Conservation (phyloP, 2,329 filamentous ascomycete species). For the Exophiala bonariae region DNA sequence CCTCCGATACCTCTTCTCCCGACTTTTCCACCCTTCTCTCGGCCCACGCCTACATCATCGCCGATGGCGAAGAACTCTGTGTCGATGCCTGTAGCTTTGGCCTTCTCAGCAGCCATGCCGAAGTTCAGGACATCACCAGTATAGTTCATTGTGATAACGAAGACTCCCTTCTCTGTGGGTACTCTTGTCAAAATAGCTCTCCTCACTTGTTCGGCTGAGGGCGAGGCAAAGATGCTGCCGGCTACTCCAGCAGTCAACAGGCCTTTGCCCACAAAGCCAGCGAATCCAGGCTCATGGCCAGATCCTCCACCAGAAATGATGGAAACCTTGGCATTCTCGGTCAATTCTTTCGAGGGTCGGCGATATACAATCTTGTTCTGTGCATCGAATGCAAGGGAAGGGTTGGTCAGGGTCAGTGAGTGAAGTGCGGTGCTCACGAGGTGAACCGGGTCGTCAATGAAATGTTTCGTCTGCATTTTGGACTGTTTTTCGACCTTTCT, state of each 20-base stretch:
- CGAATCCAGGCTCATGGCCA: slow-evolving; percentile 87
- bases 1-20: slow-evolving; percentile 88
- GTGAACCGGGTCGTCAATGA: slow-evolving; percentile 47
- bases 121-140: slow-evolving; percentile 90
- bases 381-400: slow-evolving; percentile 73
- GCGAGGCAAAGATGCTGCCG: slow-evolving; percentile 83
- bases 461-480: slow-evolving; percentile 24
- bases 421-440: slow-evolving; percentile 76
- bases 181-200: slow-evolving; percentile 73
- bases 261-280: slow-evolving; percentile 79
- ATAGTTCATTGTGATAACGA: slow-evolving; percentile 93
- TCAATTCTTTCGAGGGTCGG: slow-evolving; percentile 52
- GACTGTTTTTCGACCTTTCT: too few species aligned
- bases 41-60: slow-evolving; percentile 88
- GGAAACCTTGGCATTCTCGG: slow-evolving; percentile 65
- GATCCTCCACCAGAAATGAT: slow-evolving; percentile 86
- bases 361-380: slow-evolving; percentile 83
- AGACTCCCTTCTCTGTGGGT: slow-evolving; percentile 68
- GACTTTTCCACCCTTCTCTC: slow-evolving; percentile 82
- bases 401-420: slow-evolving; percentile 79
- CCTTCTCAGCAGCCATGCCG: slow-evolving; percentile 90
- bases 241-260: slow-evolving; percentile 79
- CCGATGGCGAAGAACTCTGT: slow-evolving; percentile 90
- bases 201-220: slow-evolving; percentile 78
- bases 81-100: slow-evolving; percentile 71